phyloP scores from a whole-genome alignment of 179 eudicot species.

The Actinidia polygama region DNA sequence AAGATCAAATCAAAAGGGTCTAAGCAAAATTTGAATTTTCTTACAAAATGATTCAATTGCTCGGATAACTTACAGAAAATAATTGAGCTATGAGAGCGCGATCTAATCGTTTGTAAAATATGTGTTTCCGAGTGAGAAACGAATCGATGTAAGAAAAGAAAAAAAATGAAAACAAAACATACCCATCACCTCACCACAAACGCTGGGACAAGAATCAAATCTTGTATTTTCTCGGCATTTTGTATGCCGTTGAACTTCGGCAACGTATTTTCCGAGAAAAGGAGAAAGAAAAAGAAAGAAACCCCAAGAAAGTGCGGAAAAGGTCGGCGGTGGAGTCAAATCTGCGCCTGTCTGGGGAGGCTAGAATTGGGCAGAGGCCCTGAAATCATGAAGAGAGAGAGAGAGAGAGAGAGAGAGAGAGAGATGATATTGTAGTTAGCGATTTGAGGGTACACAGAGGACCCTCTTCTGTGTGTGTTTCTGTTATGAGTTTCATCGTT shows the following conservation, averaged over 20 bases:
- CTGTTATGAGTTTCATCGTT: slow-evolving; percentile 26
- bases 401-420: neutral
- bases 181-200: too few species aligned
- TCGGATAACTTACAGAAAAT: too few species aligned
- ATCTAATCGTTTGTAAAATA: too few species aligned
- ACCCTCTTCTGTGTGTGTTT: neutral
- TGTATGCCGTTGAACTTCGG: neutral
- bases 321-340: neutral
- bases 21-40: neutral
- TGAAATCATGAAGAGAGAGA: slow-evolving; percentile 16
- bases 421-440: too few species aligned
- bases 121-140: too few species aligned
- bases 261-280: neutral
- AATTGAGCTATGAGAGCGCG: too few species aligned
- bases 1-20: slow-evolving; percentile 9
- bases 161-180: too few species aligned
- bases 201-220: too few species aligned
- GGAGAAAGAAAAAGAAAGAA: neutral
- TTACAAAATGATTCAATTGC: neutral
- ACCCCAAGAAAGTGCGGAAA: slow-evolving; percentile 3
- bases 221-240: too few species aligned
- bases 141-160: too few species aligned
- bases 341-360: neutral
- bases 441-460: slow-evolving; percentile 26
- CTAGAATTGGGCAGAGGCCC: slow-evolving; percentile 9